Evolutionary conservation across 192 early-diverging fungal genomes (phyloP).

Genomic region (Coemansia sp.): DNA sequence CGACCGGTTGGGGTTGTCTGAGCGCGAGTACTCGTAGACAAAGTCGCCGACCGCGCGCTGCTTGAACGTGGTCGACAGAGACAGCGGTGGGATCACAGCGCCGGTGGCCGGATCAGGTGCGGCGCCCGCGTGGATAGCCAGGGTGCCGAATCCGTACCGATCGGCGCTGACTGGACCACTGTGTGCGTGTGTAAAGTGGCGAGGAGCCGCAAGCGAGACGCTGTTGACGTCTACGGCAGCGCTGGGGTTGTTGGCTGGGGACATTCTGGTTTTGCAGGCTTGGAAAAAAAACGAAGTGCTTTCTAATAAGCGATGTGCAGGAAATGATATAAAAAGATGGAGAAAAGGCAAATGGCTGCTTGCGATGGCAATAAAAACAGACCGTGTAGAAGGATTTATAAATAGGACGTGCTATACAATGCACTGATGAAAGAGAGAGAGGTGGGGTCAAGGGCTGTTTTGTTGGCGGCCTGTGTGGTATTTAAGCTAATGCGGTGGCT

Average conservation of each 20-base stretch:
- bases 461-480: no score
- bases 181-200: not conserved
- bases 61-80: constrained; percentile 95
- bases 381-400: no score
- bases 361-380: no score
- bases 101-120: constrained; percentile 88
- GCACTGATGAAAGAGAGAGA: no score
- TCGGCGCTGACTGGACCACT: constrained; percentile 2
- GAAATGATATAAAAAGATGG: no score
- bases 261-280: constrained; percentile 15
- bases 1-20: constrained; percentile 76
- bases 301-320: no score
- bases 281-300: no score
- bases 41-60: constrained; percentile 91
- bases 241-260: constrained; percentile 33
- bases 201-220: constrained; percentile 8
- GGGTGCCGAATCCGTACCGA: constrained; percentile 79
- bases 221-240: constrained; percentile 13
- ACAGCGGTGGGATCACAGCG: constrained; percentile 96
- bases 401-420: no score
- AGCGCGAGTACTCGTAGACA: constrained; percentile 83
- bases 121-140: constrained; percentile 93
- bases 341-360: no score
- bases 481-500: no score
- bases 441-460: no score